Evolutionary conservation across 2,329 filamentous ascomycete species (phyloP), one percentile per base, ranked within the genome.

Genomic region (Lojkania enalia): DNA sequence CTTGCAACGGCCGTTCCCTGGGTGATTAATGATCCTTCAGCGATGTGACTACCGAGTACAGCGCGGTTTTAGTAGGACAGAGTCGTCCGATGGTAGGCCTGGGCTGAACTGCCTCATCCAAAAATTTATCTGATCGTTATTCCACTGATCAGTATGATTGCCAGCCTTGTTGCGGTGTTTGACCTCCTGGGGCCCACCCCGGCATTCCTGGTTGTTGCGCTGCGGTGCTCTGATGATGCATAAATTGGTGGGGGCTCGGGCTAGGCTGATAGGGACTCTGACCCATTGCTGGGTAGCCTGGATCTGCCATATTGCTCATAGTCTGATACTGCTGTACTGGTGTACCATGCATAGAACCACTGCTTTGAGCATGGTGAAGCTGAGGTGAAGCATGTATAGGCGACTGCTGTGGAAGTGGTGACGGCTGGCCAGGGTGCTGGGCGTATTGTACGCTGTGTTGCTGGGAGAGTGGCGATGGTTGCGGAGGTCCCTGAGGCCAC

Each of bases 191-290:
- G 46, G 74, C 67, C 76, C 75, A 78, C 31, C 74, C 74, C 51
- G 75, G 75, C 75, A 78, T 77, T 29, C 74, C 71, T n/a, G 74
- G 72, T 53, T 78, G 76, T 50, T 73, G 73, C 21, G 66, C 67
- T 35, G 69, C 65, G 20, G 60, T 65, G 25, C 65, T 73, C 44
- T 71, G 71, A 35, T 72, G 69, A 25, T 71, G 70, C 61, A 75
- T 72, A 59, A 71, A 77, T 30, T 73, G 71, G 40, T 72, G 71
- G 35, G 76, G 73, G 36, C 67, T 75, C 9, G 73, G 73, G 50
- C 70, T 74, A 20, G 72, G 72, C 50, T 77, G 74, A 53, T 79
- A 79, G 45, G 76, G 73, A 48, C 71, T 73, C 37, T 74, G 69
- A 25, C 73, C 74, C 71, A 78, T 77, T 14, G 63, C 64, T 41